A percentile compares a stretch with the other conserved stretches of the same genome.
Evolutionary conservation across 2,329 filamentous ascomycete genomes (phyloP).

Genomic region (Xylariaceae sp.): DNA sequence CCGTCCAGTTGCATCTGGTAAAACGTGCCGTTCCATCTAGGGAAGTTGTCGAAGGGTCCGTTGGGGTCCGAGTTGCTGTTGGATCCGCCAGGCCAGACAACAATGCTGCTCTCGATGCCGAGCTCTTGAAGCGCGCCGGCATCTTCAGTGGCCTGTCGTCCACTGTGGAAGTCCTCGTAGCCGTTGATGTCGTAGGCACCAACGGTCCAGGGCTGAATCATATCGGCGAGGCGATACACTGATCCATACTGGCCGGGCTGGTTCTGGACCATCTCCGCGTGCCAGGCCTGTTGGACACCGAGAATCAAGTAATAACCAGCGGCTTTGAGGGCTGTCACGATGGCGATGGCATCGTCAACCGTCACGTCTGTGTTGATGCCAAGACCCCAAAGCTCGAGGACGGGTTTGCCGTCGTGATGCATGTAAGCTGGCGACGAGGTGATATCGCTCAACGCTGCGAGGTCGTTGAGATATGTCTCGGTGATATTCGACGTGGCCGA

Average conservation of each 20-base stretch:
- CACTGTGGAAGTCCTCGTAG: slow-evolving; percentile 23
- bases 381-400: slow-evolving; percentile 28
- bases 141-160: slow-evolving; percentile 25
- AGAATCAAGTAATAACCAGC: slow-evolving; percentile 27
- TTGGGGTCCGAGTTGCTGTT: slow-evolving; percentile 20
- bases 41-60: slow-evolving; percentile 22
- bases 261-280: slow-evolving; percentile 24
- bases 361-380: slow-evolving; percentile 24
- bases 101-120: slow-evolving; percentile 26
- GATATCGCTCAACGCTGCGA: slow-evolving; percentile 20
- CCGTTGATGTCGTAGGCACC: slow-evolving; percentile 22
- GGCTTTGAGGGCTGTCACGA: slow-evolving; percentile 25
- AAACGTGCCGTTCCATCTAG: slow-evolving; percentile 27
- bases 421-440: slow-evolving; percentile 27
- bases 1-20: slow-evolving; percentile 26
- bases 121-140: slow-evolving; percentile 18
- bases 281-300: slow-evolving; percentile 28
- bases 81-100: slow-evolving; percentile 28
- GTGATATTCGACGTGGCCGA: slow-evolving; percentile 22
- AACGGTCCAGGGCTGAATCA: slow-evolving; percentile 29
- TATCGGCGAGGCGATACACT: slow-evolving; percentile 26
- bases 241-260: slow-evolving; percentile 23
- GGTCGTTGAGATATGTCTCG: slow-evolving; percentile 22
- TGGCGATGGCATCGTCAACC: slow-evolving; percentile 22
- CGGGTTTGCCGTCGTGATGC: slow-evolving; percentile 27